phyloP scores from a whole-genome alignment of 2,329 filamentous ascomycete genomes.

The Arthroderma sp. region DNA sequence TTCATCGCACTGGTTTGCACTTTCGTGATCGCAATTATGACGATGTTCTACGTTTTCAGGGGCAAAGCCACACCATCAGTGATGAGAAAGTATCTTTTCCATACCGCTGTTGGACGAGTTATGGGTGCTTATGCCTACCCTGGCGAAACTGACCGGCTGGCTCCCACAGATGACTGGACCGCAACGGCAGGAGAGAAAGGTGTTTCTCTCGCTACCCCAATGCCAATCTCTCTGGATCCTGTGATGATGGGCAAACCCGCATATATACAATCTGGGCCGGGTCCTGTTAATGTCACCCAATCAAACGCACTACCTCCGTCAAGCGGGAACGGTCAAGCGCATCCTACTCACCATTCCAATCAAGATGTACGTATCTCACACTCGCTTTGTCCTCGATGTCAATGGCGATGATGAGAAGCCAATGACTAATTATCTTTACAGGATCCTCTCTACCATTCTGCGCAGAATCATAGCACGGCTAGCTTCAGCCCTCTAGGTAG shows the following conservation, averaged over 20 bases:
- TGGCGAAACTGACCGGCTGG: slow-evolving; percentile 5
- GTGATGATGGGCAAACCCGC: slow-evolving; percentile 1
- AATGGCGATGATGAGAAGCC: too few species aligned
- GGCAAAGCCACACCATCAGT: slow-evolving; percentile 9
- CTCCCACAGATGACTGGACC: slow-evolving; percentile 8
- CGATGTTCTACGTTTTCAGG: slow-evolving; percentile 14
- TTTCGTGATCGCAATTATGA: slow-evolving; percentile 28
- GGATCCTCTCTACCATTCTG: too few species aligned
- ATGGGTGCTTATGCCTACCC: slow-evolving; percentile 10
- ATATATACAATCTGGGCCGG: too few species aligned
- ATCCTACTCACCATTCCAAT: too few species aligned
- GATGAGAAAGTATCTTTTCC: slow-evolving; percentile 8
- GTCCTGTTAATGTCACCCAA: too few species aligned
- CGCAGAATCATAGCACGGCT: too few species aligned
- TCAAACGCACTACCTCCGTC: too few species aligned
- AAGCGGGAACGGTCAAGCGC: too few species aligned
- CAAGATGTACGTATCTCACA: too few species aligned
- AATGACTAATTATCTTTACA: too few species aligned
- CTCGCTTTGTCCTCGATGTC: too few species aligned
- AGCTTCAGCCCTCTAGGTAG: too few species aligned
- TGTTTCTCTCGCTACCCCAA: slow-evolving; percentile 2
- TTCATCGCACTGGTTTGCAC: slow-evolving; percentile 39
- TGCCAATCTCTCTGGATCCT: slow-evolving; percentile 6
- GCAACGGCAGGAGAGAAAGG: slow-evolving; percentile 6
- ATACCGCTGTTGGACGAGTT: slow-evolving; percentile 9